phyloP scores from a whole-genome alignment of 2,329 filamentous ascomycete genomes.

The Sporothrix mexicana region DNA sequence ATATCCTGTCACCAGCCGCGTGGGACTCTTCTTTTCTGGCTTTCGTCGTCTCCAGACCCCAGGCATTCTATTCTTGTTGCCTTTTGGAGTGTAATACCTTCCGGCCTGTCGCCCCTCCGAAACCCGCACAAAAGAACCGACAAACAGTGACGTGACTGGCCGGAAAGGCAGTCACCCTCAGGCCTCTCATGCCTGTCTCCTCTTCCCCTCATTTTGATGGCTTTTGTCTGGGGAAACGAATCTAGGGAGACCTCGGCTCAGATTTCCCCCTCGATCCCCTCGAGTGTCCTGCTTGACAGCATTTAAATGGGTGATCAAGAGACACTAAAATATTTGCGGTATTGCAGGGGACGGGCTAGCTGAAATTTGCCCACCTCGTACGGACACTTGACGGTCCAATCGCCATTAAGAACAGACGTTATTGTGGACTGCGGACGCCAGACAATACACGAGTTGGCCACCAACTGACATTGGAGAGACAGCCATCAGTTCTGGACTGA shows the following conservation, averaged over 20 bases:
- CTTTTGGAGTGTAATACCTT: too few species aligned
- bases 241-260: background rate
- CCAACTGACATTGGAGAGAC: background rate
- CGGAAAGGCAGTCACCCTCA: background rate
- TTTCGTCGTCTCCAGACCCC: background rate
- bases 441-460: background rate
- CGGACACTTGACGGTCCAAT: too few species aligned
- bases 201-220: constrained; percentile 1
- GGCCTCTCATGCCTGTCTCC: background rate
- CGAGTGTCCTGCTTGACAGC: background rate
- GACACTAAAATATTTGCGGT: too few species aligned
- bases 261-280: background rate
- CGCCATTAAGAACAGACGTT: too few species aligned
- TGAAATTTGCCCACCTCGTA: too few species aligned
- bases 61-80: too few species aligned
- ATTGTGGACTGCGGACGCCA: background rate
- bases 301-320: background rate
- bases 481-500: background rate
- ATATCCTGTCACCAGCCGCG: background rate
- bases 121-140: too few species aligned
- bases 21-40: background rate
- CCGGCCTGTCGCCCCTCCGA: too few species aligned
- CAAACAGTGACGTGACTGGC: background rate
- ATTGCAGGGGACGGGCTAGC: too few species aligned
- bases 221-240: background rate